Evolutionary conservation across 768 basidiomycete genomes (phyloP), one percentile per base, ranked within the genome.

Genomic region (Amanita pallidorosea): DNA sequence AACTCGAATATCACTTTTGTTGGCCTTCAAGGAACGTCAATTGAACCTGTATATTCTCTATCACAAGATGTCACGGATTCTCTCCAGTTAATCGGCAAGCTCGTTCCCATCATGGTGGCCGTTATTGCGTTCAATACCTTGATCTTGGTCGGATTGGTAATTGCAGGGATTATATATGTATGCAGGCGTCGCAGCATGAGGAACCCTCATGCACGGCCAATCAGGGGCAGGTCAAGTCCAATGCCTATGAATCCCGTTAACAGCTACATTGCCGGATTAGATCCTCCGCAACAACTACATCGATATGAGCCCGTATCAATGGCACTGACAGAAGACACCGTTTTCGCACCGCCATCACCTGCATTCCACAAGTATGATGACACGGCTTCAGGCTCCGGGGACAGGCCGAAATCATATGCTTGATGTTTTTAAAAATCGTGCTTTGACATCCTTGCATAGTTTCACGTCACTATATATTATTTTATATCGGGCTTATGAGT

Each of bases 101-200:
- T 75, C 65, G 67, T 90, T 45, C 88, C 88, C 20, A 83, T 77
- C 22, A 77, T 90, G 69, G 71, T 91, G 46, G 88, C 72, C 23
- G 65, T 90, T 52, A 77, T 89, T 59, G 88, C 80, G 33, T 71
- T 91, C 57, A 92, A 92, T 58, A 83, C 86, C 5, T 65, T 88
- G 23, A 72, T 87, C 49, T 64, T 90, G 52, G 62, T 87, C 49
- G 65, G 74, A 25, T 72, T 88, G 51, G 63, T 70, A 54, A 62
- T 79, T 33, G 71, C 73, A 6, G 85, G 77, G 56, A 63, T 78
- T 46, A 58, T 79, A 45, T 68, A 73, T 36, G 67, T 80, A 57
- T 81, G 73, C 67, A 77, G 73, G 59, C 72, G 74, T 62, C 61
- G 65, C 52, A 63, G 70, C 49, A 68, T 63, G 54, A 57, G 58